Evolutionary conservation across 1,284 basidiomycete genomes (phyloP), one percentile per base, ranked within the genome.

Genomic region (Thelephora terrestris): DNA sequence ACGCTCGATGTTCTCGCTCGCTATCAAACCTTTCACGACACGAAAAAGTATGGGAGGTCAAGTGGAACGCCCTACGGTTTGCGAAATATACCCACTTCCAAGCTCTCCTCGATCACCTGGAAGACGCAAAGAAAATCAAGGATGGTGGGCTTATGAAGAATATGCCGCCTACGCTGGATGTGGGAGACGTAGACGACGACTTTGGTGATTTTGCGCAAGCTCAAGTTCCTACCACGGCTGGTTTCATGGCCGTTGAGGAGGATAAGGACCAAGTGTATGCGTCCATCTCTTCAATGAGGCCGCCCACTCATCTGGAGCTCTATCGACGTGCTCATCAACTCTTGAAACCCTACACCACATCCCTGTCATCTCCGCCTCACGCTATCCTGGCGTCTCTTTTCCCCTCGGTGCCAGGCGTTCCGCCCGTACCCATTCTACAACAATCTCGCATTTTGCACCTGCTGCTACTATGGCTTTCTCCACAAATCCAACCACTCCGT

Each of bases 131-230:
- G n/a, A 67, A 67, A 48, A 65, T 66, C 24, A 64, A 70, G 52
- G 60, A 64, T 55, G 34, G 66, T 53, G 35, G 64, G 55, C 39
- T 61, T 64, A 46, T 68, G 65, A 47, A 67, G 60, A 18, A 62
- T 60, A 37, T 68, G 55, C 79, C 81, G 12, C 78, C 84, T 0
- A 80, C 73, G 1, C 71, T 83, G 14, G 55, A 72, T 2, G 74
- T 79, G 5, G 77, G 70, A 36, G 66, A 64, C 32, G 62, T 65
- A 39, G 79, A 91, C 50, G 90, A 95, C 55, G 93, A 94, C 35
- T 98, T 97, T 69, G 93, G 92, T 1, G 92, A 95, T 61, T 95
- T 88, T 59, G 70, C 81, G 1, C 39, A 42, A 42, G 39, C 25
- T 42, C 39, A 42, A n/a, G 39, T 42, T 20, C 12, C 39, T 7